Base-by-base conservation (phyloP, 805 yeast species). In the Wickerhamomyces chambardii region DNA sequence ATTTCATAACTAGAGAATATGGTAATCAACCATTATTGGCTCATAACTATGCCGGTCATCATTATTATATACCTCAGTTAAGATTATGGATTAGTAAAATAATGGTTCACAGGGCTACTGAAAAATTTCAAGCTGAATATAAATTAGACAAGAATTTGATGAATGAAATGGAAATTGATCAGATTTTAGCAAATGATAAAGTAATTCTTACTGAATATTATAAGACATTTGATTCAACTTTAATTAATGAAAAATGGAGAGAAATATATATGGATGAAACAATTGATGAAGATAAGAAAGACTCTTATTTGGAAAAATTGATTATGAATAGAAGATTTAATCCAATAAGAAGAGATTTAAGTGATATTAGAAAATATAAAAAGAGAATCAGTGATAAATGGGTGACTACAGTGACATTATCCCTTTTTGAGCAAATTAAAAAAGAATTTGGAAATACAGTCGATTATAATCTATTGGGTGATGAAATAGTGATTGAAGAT, bases 61-160 rank as follows among this genome's bases (percentile, higher is more conserved):
- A 67, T 38, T 50, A 64, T 1, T 80, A 63, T 45, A 36, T 77
- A 9, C 73, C 75, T 1, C 75, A 75, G 36, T 47, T 79, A 30
- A 55, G 83, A 31, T 49, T 69, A 22, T 81, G 89, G 89, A 41
- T 75, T 8, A 46, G 47, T 3, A 40, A 47, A 22, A 28, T 39
- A n/a, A 53, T 48, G n/a, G 56, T 61, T 36, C 46, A 51, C 9
- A 24, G 12, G 7, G 27, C 27, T 11, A 14, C 12, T 4, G 37
- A 34, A 1, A 38, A 14, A 12, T 24, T 24, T 49, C 30, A 55
- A 55, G 48, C 46, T 17, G 51, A 54, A 9, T 39, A 47, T 17
- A 47, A 46, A 16, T 47, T 41, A 4, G 62, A 69, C 36, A 46
- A 53, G 21, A 50, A 45, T 32, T 6, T 28, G 4, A 29, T 36